Evolutionary conservation across 2,329 filamentous ascomycete species (phyloP), one percentile per base, ranked within the genome.

Genomic region (Hypoxylon sp.): DNA sequence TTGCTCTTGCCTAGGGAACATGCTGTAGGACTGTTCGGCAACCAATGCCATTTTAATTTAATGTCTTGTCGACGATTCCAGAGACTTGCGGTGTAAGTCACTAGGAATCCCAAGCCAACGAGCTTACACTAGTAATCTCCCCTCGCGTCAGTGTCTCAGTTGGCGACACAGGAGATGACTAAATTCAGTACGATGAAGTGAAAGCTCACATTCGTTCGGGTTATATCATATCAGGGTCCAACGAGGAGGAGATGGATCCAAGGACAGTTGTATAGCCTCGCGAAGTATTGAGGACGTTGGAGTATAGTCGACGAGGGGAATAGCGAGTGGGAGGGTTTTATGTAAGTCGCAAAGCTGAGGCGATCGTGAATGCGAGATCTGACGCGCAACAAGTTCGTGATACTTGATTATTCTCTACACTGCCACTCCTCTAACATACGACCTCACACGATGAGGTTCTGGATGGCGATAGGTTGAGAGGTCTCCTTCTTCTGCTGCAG

Each of bases 1-100:
- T 47, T 75, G 72, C 50, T 78, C 75, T 50, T 70, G 70, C 52
- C 74, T 68, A 32, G 75, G 73, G 32, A 78, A 79, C 76, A 79
- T 79, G 54, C 71, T 72, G 58, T 76, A 78, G 11, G 75, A 68
- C 17, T 75, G 76, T 47, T 76, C 72, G 47, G 72, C 67, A 42
- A 73, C 73, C 67, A 75, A 66, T 53, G 76, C 69, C 76, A 78
- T 79, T 62, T 65, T 69, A 35, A 60, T 53, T 59, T 29, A 48
- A 24, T 31, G 32, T 42, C 37, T 57, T 32, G 56, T 35, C 37
- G 56, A 21, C 13, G 37, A 39, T 46, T 48, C 60, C 48, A 29
- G 47, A 55, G 56, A 55, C 37, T 65, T 58, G 59, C 35, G 64
- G 44, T 65, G 58, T 54, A 61, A 57, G 54, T 50, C 63, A 63